Evolutionary conservation across 768 basidiomycete genomes (phyloP), one percentile per base, ranked within the genome.

Genomic region (Amanita rimosa): DNA sequence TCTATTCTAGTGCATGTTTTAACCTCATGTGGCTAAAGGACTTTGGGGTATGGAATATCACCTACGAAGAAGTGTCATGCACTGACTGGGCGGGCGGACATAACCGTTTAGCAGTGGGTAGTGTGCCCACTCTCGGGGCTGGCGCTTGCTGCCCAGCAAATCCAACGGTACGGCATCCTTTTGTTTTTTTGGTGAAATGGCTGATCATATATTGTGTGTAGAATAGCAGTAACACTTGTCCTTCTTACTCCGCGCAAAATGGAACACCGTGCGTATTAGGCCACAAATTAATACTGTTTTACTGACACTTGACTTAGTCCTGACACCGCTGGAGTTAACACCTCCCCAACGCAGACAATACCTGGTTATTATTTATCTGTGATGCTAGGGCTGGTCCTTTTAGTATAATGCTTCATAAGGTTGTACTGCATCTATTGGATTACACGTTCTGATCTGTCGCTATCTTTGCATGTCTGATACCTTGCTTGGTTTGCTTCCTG

Each of bases 1-100:
- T 34, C 24, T 26, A 8, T 17, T 4, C 11, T 19, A 13, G 16
- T 37, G n/a, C 14, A 11, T 13, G 34, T 44, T 33, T 43, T 19
- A 45, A 46, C 47, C 24, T 27, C 24, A 26, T 10, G 13, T 45
- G 31, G 33, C 24, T 8, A 39, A 38, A 85, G 83, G 89, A 90
- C 58, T 91, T 90, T 67, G 86, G 89, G 44, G 78, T 90, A 16
- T 92, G 89, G 88, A 88, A 89, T 56, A 68, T 87, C 57, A 79
- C 72, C 14, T 90, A 90, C 59, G 64, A 78, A 55, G 69, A 65
- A 24, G 78, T 89, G 8, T 64, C 78, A 26, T 91, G 88, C 57
- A 49, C 73, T 3, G 61, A 74, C 46, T 91, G 88, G 89, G 62
- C 68, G 31, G 89, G 89, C 7, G 71, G 66, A 44, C 69, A 65